Evolutionary conservation across 768 basidiomycete species (phyloP), one percentile per base, ranked within the genome.

Genomic region (Trametes maxima): DNA sequence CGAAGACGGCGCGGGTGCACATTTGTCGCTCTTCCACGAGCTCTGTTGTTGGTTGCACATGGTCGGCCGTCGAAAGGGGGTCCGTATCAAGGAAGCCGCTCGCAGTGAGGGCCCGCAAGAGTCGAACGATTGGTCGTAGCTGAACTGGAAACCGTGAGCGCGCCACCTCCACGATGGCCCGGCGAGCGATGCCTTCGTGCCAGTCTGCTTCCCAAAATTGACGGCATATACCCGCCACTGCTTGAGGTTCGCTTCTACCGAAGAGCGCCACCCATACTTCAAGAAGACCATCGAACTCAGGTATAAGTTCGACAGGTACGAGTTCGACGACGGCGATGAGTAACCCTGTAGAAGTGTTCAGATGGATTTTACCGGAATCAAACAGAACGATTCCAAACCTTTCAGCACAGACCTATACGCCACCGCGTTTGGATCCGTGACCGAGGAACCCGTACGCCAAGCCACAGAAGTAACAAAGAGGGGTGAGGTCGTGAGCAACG

Each of bases 141-240:
- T 93, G 87, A 33, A 92, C 82, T 2, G 95, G 95, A 74, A 94
- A 98, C 2, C 92, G 84, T 10, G 89, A 83, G 3, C 90, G 83
- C 7, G 90, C 85, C 22, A 93, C 86, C 62, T 95, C 93, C 56
- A 98, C 83, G 51, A 95, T 82, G 37, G 90, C 89, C 25, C 89
- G 84, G 33, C 94, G 89, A 19, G 86, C 76, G 3, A 82, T 79
- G 48, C 85, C 85, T 39, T 81, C 78, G 40, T 84, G 76, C 85
- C 86, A 90, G 68, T 95, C 93, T 1, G 77, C 79, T 54, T 86
- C 80, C 94, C 95, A 98, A 72, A 85, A 95, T 65, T 95, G 92
- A 5, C 81, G 77, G 64, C 88, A 90, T 60, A 96, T 86, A 2
- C 83, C 84, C 12, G 82, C 78, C 24, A 90, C 80, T 28, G 90